phyloP scores from a whole-genome alignment of 2,329 filamentous ascomycete species.

The Fusarium miscanthi region DNA sequence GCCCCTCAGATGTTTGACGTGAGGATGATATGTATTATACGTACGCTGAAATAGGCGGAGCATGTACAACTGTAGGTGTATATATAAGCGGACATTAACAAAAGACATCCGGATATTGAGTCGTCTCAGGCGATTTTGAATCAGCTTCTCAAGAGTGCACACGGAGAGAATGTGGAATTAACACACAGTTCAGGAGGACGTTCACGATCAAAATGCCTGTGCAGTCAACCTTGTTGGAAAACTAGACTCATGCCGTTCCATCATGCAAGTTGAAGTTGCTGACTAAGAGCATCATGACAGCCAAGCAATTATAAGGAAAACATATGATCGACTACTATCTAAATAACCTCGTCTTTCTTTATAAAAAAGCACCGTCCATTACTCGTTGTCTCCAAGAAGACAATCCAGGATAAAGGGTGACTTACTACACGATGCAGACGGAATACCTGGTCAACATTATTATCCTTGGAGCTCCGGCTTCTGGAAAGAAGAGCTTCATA shows the following conservation, averaged over 20 bases:
- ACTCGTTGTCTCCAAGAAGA: background rate
- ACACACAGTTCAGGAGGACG: background rate
- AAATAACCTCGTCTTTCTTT: background rate
- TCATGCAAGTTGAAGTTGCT: slow-evolving; percentile 21
- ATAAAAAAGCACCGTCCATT: background rate
- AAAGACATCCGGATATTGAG: slow-evolving; percentile 39
- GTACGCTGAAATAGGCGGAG: slow-evolving; percentile 33
- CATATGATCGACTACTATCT: slow-evolving; percentile 11
- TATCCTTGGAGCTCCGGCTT: slow-evolving; percentile 24
- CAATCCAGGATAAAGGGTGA: background rate
- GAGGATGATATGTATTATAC: slow-evolving; percentile 43
- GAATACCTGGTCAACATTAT: slow-evolving; percentile 30
- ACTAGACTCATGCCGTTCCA: slow-evolving; percentile 2
- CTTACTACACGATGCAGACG: slow-evolving; percentile 2
- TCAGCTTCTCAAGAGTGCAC: background rate
- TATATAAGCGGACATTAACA: slow-evolving; percentile 36
- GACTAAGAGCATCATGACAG: slow-evolving; percentile 36
- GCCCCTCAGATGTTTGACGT: background rate
- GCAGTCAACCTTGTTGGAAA: background rate
- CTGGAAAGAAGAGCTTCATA: slow-evolving; percentile 39
- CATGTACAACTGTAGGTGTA: slow-evolving; percentile 46
- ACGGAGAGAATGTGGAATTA: background rate
- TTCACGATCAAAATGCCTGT: background rate
- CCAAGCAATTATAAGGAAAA: slow-evolving; percentile 11
- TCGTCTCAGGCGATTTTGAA: slow-evolving; percentile 1